These are phyloP conservation scores for Nematodospora anomalae DNA, from an alignment of 1,139 yeast genomes.

Conservation along the genomic window DNA sequence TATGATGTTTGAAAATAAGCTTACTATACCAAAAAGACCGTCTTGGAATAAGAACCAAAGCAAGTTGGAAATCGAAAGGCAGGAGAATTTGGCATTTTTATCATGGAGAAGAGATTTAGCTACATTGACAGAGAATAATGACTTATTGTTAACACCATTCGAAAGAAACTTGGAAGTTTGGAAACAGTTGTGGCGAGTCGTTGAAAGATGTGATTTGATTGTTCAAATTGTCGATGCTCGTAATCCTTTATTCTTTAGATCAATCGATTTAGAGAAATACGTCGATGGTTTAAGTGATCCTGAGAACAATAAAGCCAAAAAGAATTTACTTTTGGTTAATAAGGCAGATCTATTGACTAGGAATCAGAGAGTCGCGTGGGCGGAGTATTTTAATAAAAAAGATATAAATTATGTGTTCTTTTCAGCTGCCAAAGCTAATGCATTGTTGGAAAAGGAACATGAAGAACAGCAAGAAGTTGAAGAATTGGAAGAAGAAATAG, in stretches of 20 bases:
- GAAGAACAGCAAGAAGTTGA: conserved; percentile 32
- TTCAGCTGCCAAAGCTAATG: conserved; percentile 85
- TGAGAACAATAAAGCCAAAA: conserved; percentile 50
- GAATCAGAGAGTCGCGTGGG: conserved; percentile 83
- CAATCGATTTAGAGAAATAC: conserved; percentile 83
- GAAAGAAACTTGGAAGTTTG: conserved; percentile 97
- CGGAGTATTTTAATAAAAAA: conserved; percentile 67
- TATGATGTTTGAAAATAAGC: conserved; percentile 69
- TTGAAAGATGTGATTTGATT: conserved; percentile 89
- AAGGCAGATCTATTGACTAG: conserved; percentile 87
- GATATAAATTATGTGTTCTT: conserved; percentile 87
- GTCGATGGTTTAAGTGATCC: conserved; percentile 69
- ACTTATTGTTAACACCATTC: conserved; percentile 88
- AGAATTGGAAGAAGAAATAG: conserved; percentile 19
- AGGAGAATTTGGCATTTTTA: conserved; percentile 87
- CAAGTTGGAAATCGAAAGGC: conserved; percentile 75
- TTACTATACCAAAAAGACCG: conserved; percentile 96
- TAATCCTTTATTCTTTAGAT: conserved; percentile 87
- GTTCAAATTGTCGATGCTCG: conserved; percentile 99
- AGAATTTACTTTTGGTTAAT: conserved; percentile 80
- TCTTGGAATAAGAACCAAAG: conserved; percentile 75
- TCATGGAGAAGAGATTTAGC: conserved; percentile 95
- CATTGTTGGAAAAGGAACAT: conserved; percentile 59
- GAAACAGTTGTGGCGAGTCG: conserved; percentile 98
- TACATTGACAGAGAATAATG: conserved; percentile 74